Base-by-base conservation (phyloP, 192 early-diverging fungal genomes). In the Podochytrium sp. region DNA sequence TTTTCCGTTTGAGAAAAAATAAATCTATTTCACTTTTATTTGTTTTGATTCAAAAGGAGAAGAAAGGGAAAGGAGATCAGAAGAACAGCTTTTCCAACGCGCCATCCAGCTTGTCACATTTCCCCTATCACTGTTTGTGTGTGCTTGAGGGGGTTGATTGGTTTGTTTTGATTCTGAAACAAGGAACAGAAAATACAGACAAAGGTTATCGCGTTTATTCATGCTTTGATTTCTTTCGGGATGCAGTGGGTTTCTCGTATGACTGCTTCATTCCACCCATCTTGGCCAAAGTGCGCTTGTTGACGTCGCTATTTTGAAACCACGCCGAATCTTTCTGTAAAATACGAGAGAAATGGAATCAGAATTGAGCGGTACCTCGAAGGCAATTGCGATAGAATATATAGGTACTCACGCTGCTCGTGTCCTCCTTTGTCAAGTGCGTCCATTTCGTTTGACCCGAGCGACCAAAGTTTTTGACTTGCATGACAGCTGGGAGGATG, bases 401-500 rank as follows among this genome's bases (percentile, higher is more conserved):
- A 57, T 49, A 3, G 71, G 62, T 33, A 73, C 72, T 59, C 68
- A 84, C 83, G 52, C 78, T 68, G 20, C 90, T 86, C 0, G 95
- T 96, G 80, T 96, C 95, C 76, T 95, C 88, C 56, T 92, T 89
- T 7, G 85, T 80, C 79, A 96, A 80, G 61, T 94, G 93, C 25
- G 93, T 96, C 77, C 89, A 96, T 78, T 96, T 96, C 65, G 94
- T 94, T 49, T 92, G 91, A 23, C 95, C 92, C 10, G 88, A 83
- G 41, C 84, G 69, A 52, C 95, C 95, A 87, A 95, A 96, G 67
- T 95, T 94, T 71, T 94, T 93, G 39, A 95, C 94, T 76, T 94
- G 93, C 91, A 95, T 94, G 6, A 96, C 87, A 60, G 88, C 87
- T 34, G 95, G 95, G 16, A 96, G 79, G 10, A 86, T 72, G n/a